Base-by-base conservation (phyloP, 306 rosid genomes). In the Abrus precatorius region DNA sequence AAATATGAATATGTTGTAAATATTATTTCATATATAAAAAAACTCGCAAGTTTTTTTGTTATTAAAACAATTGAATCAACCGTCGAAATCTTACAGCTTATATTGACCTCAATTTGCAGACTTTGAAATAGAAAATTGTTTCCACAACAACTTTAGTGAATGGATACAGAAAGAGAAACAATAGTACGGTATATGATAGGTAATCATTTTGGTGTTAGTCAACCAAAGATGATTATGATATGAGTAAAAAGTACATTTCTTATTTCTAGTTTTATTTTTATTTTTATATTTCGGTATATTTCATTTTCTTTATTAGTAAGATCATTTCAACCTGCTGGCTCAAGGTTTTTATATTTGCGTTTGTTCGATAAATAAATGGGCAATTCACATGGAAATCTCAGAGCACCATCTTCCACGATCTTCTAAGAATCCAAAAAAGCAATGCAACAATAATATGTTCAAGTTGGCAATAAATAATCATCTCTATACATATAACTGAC, bases 381-480 rank as follows among this genome's bases (percentile, higher is more conserved):
- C 32, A 30, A 72, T 50, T 85, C 94, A 91, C 92, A 87, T 88
- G 92, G 70, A 85, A 85, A 81, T 79, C 78, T 83, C 73, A 47
- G 76, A 82, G 85, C 74, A 69, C 78, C 88, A 83, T 82, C 83
- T 87, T 89, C 89, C 84, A 34, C 61, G 73, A 71, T 80, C 78
- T 69, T 79, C 54, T 32, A 44, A 78, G 77, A 20, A 78, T 53
- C 34, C 72, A 75, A 75, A 60, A 20, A 41, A 20, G 44, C 60
- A 60, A 48, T 32, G 7, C 5, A 34, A 2, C 28, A 48, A 62
- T 76, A 33, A 76, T 62, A 65, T 53, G 27, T 69, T 79, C 77
- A 79, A 69, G 33, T 79, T 79, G 83, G 0, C 61, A 56, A 69
- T 69, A 57, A 69, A 79, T 79, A 56, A 59, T 78, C 59, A 43